phyloP scores from a whole-genome alignment of 192 early-diverging fungal genomes.

The Entomortierella chlamydospora region DNA sequence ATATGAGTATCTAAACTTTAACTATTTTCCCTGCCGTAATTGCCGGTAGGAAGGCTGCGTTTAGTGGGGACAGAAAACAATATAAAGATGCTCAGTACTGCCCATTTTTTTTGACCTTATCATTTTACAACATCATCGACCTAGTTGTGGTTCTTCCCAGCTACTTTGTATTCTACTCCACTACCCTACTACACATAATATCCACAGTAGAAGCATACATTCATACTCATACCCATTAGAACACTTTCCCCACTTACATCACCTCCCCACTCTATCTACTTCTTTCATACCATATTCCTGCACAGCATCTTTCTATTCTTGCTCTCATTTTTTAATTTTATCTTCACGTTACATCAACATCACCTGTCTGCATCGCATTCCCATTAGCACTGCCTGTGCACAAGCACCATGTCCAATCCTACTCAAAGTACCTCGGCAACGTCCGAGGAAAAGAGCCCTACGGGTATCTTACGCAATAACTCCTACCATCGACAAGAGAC shows the following conservation, averaged over 20 bases:
- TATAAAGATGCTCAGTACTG: too few relatives aligned
- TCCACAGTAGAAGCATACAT: not conserved
- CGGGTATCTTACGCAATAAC: constrained; percentile 27
- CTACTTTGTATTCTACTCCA: not conserved
- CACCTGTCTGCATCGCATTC: not conserved
- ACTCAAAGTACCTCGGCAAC: constrained; percentile 17
- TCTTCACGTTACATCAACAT: not conserved
- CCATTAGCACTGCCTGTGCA: too few relatives aligned
- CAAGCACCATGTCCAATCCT: constrained; percentile 28
- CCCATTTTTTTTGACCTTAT: too few relatives aligned
- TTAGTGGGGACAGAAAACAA: too few relatives aligned
- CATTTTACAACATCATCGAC: too few relatives aligned
- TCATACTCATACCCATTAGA: too few relatives aligned
- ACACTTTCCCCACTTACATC: not conserved
- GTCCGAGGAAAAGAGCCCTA: constrained; percentile 8
- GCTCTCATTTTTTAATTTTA: not conserved
- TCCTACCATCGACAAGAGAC: constrained; percentile 21
- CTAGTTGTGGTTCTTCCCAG: too few relatives aligned
- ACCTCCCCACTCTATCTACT: constrained; percentile 2
- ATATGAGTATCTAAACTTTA: too few relatives aligned
- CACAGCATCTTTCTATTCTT: constrained; percentile 4
- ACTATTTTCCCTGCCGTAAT: not conserved
- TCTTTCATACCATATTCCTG: not conserved
- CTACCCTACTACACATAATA: not conserved
- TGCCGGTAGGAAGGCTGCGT: not conserved